Base-by-base conservation (phyloP, 2,329 filamentous ascomycete genomes). In the Fusarium ambrosium region DNA sequence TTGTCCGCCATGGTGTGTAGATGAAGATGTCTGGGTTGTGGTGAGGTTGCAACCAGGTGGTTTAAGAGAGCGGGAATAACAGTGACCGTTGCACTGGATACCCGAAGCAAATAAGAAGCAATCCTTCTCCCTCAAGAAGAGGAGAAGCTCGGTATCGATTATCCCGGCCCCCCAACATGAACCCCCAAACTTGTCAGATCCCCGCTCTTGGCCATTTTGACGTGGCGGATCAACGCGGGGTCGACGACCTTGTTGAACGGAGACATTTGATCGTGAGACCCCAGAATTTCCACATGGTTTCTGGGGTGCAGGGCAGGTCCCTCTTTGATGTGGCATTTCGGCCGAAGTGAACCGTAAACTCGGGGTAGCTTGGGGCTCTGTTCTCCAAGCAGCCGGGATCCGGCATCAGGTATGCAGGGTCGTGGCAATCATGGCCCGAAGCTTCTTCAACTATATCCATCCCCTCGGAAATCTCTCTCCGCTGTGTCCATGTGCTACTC, bases 1-100 rank as follows among this genome's bases (percentile, higher is more conserved):
- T 13, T n/a, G 34, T 76, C 65, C 1, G 67, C 45, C 72, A 77
- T 77, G 9, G 3, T 27, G n/a, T 8, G 4, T 22, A 6, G 20
- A 27, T 20, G 32, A 13, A 14, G 29, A 6, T 24, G 18, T 32
- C n/a, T 56, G 1, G 27, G 29, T 18, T 22, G n/a, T 8, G 51
- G 29, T 22, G 20, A 56, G 18, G 53, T 27, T 37, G 4, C 32
- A 58, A 7, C 34, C 20, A 39, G 32, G 13, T 37, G 9, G 20
- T 24, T 59, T 10, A 8, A 18, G 55, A 39, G 55, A 24, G 24
- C 48, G 48, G 48, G 48, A 53, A 53, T 53, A 53, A 53, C 24
- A 13, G 13, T 9, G 16, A 11, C 16, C 6, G 48, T 53, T 29
- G 9, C 48, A 53, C 18, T n/a, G 24, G 48, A 53, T n/a, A 29